These are phyloP conservation scores for Penicillium expansum DNA, from an alignment of 2,329 filamentous ascomycete species.

Conservation along the genomic window DNA sequence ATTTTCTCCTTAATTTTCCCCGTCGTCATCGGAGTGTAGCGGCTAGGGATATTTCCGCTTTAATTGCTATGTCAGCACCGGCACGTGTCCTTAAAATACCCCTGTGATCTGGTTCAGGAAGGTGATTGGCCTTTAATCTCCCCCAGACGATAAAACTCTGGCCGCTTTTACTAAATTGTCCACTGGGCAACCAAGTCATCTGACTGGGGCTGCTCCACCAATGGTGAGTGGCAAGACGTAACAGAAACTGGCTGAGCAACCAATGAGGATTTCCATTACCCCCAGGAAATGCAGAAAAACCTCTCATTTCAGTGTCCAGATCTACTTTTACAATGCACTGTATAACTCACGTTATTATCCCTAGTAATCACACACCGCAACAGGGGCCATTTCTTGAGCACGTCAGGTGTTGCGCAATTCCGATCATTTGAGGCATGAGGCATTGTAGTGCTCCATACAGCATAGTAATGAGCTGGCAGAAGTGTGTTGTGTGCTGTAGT, in stretches of 20 bases:
- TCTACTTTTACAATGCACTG: not conserved
- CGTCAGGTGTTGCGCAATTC: not conserved
- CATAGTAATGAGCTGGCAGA: too few relatives aligned
- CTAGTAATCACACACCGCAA: constrained; percentile 5
- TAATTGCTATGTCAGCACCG: constrained; percentile 13
- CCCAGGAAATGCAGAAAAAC: constrained; percentile 24
- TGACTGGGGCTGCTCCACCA: constrained; percentile 27
- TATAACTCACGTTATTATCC: constrained; percentile 1
- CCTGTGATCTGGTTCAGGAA: constrained; percentile 1
- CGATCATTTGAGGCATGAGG: not conserved
- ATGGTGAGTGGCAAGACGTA: constrained; percentile 33
- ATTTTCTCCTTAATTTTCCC: not conserved
- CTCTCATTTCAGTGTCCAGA: constrained; percentile 18
- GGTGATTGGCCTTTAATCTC: not conserved
- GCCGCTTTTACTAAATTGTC: constrained; percentile 19
- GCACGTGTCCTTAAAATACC: not conserved
- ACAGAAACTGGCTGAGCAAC: constrained; percentile 32
- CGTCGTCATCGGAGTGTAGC: constrained; percentile 16
- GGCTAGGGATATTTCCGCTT: not conserved
- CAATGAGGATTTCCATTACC: constrained; percentile 36
- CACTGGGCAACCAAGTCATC: constrained; percentile 28
- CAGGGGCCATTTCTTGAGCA: not conserved
- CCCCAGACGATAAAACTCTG: not conserved
- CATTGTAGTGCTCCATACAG: too few relatives aligned
- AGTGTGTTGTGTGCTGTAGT: too few relatives aligned